Percentiles rank a stretch among this genome's conserved stretches.
phyloP scores from a whole-genome alignment of 2,329 filamentous ascomycete species.

The Penicillium concentricum region DNA sequence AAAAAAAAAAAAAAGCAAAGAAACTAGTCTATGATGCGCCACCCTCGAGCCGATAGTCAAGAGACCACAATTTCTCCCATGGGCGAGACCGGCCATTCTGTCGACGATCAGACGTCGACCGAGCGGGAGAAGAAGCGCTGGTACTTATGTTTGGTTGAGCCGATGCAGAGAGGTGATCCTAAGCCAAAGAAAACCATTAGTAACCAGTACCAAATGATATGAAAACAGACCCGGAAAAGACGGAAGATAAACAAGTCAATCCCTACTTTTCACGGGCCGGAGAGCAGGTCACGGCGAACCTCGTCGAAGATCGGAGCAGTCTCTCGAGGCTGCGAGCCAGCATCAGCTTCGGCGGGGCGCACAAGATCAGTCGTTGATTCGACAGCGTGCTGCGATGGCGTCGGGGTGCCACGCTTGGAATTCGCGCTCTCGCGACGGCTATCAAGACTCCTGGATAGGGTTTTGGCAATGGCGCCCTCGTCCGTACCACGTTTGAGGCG shows the following conservation, averaged over 20 bases:
- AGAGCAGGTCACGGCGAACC: constrained; percentile 50
- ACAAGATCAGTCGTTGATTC: constrained; percentile 39
- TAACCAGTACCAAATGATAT: background rate
- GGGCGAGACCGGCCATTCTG: constrained; percentile 28
- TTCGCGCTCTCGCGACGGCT: constrained; percentile 84
- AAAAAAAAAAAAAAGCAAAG: too few relatives aligned
- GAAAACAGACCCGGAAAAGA: constrained; percentile 24
- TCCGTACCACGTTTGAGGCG: constrained; percentile 53
- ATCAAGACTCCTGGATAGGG: constrained; percentile 82
- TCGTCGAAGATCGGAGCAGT: constrained; percentile 45
- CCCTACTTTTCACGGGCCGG: constrained; percentile 41
- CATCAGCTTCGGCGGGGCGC: constrained; percentile 37
- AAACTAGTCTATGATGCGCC: constrained; percentile 14
- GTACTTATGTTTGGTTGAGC: background rate
- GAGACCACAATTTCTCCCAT: constrained; percentile 46
- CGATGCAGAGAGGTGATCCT: background rate
- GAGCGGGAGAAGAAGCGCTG: constrained; percentile 25
- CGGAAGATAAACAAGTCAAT: constrained; percentile 9
- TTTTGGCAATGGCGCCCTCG: constrained; percentile 73
- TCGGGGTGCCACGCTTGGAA: constrained; percentile 67
- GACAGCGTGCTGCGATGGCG: constrained; percentile 30
- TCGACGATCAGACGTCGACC: constrained; percentile 26
- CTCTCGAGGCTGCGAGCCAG: constrained; percentile 36
- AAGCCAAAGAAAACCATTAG: background rate
- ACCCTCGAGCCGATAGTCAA: constrained; percentile 43